Percentiles rank a stretch among this genome's conserved stretches.
These are phyloP conservation scores for Cystofilobasidium bisporidii DNA, from an alignment of 768 basidiomycete genomes.

Conservation along the genomic window DNA sequence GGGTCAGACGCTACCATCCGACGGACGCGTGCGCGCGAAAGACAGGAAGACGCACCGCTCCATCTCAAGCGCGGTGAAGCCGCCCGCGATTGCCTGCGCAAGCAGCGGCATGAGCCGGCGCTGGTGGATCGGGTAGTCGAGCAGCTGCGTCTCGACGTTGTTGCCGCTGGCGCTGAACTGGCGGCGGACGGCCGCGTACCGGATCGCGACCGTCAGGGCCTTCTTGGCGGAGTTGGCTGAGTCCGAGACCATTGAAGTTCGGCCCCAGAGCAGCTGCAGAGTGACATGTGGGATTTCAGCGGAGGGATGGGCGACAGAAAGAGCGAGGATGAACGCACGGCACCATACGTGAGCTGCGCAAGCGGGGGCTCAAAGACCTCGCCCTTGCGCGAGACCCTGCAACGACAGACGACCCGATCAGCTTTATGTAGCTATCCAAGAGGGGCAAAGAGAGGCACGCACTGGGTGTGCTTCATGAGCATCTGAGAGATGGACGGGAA, in stretches of 20 bases:
- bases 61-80: conserved; percentile 39
- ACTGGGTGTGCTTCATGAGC: conserved; percentile 46
- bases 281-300: no score
- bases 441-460: conserved; percentile 9
- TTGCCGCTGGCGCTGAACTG: background rate
- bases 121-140: conserved; percentile 45
- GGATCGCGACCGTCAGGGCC: conserved; percentile 43
- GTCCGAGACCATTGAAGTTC: conserved; percentile 42
- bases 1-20: background rate
- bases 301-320: no score
- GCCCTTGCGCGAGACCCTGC: conserved; percentile 13
- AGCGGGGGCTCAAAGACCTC: conserved; percentile 36
- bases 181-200: conserved; percentile 42
- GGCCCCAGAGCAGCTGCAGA: conserved; percentile 40
- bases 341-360: conserved; percentile 44
- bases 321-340: conserved; percentile 29
- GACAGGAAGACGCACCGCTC: conserved; percentile 28
- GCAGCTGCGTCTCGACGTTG: conserved; percentile 42
- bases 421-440: no score
- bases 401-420: conserved; percentile 31
- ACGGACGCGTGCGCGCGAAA: no score
- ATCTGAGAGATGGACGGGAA: conserved; percentile 35
- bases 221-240: conserved; percentile 43
- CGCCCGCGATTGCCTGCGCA: conserved; percentile 41
- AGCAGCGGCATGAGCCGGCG: conserved; percentile 40